Percentiles rank a stretch among this genome's conserved stretches.
phyloP scores from a whole-genome alignment of 371 early-diverging fungal genomes.

The Mucor circinelloides region DNA sequence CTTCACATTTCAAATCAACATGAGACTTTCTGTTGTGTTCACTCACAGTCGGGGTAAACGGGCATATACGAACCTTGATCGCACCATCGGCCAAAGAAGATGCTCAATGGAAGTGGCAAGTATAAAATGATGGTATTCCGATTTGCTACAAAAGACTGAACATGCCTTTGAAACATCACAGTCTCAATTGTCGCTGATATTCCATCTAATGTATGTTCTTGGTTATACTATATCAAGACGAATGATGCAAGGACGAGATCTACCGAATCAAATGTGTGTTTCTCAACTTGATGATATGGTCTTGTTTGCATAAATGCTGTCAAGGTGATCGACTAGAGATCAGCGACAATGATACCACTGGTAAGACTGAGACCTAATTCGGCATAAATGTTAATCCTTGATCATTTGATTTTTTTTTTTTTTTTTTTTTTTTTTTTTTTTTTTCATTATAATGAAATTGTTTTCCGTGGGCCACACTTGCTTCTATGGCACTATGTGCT shows the following conservation, averaged over 20 bases:
- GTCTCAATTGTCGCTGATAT: too few relatives aligned
- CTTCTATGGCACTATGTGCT: not conserved
- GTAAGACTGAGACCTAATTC: not conserved
- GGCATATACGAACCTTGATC: not conserved
- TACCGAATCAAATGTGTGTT: too few relatives aligned
- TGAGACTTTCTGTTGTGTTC: not conserved
- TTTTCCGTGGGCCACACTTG: not conserved
- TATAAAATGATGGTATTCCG: not conserved
- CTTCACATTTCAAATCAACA: not conserved
- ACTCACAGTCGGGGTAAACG: not conserved
- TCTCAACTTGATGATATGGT: too few relatives aligned
- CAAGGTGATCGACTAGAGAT: not conserved
- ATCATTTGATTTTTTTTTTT: not conserved
- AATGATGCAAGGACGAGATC: not conserved
- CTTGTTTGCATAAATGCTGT: not conserved
- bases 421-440: not conserved
- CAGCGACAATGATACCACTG: not conserved
- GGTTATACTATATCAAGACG: too few relatives aligned
- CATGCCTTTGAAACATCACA: too few relatives aligned
- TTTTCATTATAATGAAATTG: not conserved
- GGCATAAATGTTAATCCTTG: not conserved
- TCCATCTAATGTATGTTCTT: too few relatives aligned
- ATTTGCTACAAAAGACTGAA: too few relatives aligned
- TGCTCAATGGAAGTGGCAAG: not conserved
- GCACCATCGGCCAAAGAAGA: not conserved